phyloP scores from a whole-genome alignment of 768 basidiomycete species.

The Xerocomus potaroensis region DNA sequence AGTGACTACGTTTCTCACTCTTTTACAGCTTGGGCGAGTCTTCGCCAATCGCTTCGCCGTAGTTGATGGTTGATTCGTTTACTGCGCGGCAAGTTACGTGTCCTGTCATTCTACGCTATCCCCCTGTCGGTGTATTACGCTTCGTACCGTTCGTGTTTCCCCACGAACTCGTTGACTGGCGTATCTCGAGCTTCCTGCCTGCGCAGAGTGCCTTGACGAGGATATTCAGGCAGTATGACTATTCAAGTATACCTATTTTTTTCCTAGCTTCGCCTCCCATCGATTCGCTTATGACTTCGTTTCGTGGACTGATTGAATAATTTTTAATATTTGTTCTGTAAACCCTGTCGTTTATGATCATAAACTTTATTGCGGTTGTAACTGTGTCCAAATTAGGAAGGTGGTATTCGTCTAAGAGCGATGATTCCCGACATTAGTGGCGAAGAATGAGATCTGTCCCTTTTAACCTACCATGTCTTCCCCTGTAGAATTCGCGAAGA shows the following conservation, averaged over 20 bases:
- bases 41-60: conserved; percentile 39
- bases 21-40: conserved; percentile 29
- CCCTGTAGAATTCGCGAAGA: conserved; percentile 13
- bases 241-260: conserved; percentile 8
- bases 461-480: conserved; percentile 11
- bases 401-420: too few species aligned
- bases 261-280: background rate
- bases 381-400: background rate
- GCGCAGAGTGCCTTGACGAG: conserved; percentile 19
- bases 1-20: conserved; percentile 13
- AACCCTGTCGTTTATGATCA: conserved; percentile 9
- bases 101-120: conserved; percentile 34
- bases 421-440: too few species aligned
- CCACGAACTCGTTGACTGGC: conserved; percentile 61
- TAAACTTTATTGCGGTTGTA: conserved; percentile 5
- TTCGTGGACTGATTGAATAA: conserved; percentile 14
- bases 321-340: background rate
- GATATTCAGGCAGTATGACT: conserved; percentile 23
- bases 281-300: conserved; percentile 3
- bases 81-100: conserved; percentile 27
- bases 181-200: conserved; percentile 47
- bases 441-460: too few species aligned
- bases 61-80: conserved; percentile 37
- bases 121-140: conserved; percentile 53
- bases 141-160: conserved; percentile 55